phyloP scores from a whole-genome alignment of 1,139 yeast genomes.

The Blastobotrys raffinosifermentans region DNA sequence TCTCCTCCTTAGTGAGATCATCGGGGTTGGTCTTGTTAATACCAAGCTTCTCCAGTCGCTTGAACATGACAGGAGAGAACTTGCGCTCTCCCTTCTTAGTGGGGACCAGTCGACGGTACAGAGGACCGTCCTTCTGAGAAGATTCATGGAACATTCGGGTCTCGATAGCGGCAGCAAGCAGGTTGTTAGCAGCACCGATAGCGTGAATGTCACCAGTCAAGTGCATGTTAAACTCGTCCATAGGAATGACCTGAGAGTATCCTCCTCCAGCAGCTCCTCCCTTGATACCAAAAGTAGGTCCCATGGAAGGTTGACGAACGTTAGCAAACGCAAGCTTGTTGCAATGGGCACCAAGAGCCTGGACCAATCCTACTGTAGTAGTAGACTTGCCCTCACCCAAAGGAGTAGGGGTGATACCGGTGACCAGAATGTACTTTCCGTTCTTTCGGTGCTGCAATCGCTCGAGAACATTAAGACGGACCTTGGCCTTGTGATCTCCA shows the following conservation, averaged over 20 bases:
- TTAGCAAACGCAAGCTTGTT: slow-evolving; percentile 86
- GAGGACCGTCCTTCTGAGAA: slow-evolving; percentile 85
- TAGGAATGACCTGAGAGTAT: slow-evolving; percentile 95
- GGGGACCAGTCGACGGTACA: slow-evolving; percentile 84
- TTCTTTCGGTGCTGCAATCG: slow-evolving; percentile 62
- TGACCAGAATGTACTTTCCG: slow-evolving; percentile 88
- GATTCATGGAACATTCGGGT: slow-evolving; percentile 96
- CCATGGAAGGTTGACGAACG: slow-evolving; percentile 98
- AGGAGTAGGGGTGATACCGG: slow-evolving; percentile 98
- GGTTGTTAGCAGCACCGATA: slow-evolving; percentile 88
- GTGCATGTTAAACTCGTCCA: slow-evolving; percentile 99
- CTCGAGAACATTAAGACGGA: slow-evolving; percentile 65
- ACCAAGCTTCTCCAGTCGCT: slow-evolving; percentile 74
- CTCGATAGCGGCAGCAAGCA: slow-evolving; percentile 96
- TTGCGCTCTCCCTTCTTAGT: slow-evolving; percentile 73
- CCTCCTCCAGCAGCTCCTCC: slow-evolving; percentile 99
- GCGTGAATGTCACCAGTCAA: slow-evolving; percentile 98
- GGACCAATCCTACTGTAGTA: slow-evolving; percentile 93
- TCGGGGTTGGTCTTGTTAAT: slow-evolving; percentile 77
- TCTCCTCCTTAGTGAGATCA: slow-evolving; percentile 75
- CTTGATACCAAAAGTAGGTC: slow-evolving; percentile 97
- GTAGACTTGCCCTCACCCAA: slow-evolving; percentile 98
- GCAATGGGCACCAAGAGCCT: slow-evolving; percentile 90
- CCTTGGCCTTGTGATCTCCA: slow-evolving; percentile 92
- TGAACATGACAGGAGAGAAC: slow-evolving; percentile 73